Conservation (phyloP, 331 rosid genomes). For the Rhamnella rubrinervis region DNA sequence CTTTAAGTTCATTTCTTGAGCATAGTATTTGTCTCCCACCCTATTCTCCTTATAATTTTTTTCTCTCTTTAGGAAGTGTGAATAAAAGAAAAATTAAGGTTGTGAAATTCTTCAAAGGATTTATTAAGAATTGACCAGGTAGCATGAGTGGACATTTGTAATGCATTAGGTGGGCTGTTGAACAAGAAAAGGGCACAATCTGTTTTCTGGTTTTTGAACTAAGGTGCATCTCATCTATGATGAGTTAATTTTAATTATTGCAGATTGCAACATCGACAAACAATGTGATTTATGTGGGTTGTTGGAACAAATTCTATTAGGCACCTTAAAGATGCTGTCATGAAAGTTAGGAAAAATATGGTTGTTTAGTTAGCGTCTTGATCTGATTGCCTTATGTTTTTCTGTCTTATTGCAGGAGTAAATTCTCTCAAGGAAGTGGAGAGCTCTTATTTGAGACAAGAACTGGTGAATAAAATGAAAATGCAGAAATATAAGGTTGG, state of each 20-base stretch:
- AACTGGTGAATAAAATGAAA: constrained; percentile 51
- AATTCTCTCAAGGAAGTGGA: constrained; percentile 44
- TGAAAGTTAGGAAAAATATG: constrained; percentile 1
- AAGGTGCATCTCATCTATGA: background rate
- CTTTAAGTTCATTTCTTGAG: background rate
- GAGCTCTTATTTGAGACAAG: constrained; percentile 57
- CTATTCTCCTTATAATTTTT: background rate
- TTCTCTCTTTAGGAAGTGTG: background rate
- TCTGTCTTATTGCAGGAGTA: constrained; percentile 47
- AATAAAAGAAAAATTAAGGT: background rate
- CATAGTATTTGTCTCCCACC: background rate
- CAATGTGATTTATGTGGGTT: background rate
- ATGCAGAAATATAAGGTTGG: constrained; percentile 65
- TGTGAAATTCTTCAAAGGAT: background rate
- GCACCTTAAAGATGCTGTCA: background rate
- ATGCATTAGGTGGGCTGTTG: background rate
- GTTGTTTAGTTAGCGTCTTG: constrained; percentile 5
- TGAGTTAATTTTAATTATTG: background rate
- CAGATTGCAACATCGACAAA: background rate
- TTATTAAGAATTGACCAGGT: background rate
- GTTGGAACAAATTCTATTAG: background rate
- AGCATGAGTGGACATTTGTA: background rate
- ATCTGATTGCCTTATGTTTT: background rate
- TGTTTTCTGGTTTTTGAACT: background rate
- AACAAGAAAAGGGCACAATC: background rate